Conservation (phyloP, 1,139 yeast species). For the Scheffersomyces stambukii region DNA sequence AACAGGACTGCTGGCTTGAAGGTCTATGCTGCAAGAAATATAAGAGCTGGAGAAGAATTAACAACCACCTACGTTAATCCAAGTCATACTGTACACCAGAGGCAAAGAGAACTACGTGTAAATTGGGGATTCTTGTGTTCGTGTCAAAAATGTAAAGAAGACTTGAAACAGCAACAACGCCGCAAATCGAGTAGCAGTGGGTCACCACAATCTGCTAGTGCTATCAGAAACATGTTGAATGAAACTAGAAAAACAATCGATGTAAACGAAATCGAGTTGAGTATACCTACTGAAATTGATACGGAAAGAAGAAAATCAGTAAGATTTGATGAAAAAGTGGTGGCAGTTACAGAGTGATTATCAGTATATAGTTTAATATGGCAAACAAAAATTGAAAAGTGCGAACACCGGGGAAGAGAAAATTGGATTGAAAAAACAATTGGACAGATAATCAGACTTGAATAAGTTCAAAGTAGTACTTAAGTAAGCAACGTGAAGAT, state of each 20-base stretch:
- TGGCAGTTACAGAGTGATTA: slow-evolving; percentile 18
- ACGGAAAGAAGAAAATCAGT: slow-evolving; percentile 67
- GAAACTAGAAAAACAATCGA: slow-evolving; percentile 28
- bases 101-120: slow-evolving; percentile 65
- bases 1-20: slow-evolving; percentile 52
- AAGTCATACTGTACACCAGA: slow-evolving; percentile 53
- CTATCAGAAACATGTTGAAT: slow-evolving; percentile 45
- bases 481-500: too few species aligned
- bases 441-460: too few species aligned
- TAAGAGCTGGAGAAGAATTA: slow-evolving; percentile 64
- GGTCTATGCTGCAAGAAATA: slow-evolving; percentile 56
- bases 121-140: slow-evolving; percentile 82
- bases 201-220: slow-evolving; percentile 23
- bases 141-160: slow-evolving; percentile 64
- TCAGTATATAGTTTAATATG: too few species aligned
- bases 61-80: slow-evolving; percentile 71
- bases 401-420: too few species aligned
- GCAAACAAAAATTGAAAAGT: too few species aligned
- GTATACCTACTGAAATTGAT: slow-evolving; percentile 30
- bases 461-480: too few species aligned
- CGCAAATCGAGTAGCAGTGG: slow-evolving; percentile 27
- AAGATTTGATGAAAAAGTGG: slow-evolving; percentile 63
- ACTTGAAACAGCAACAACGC: slow-evolving; percentile 37
- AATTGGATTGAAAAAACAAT: too few species aligned
- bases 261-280: slow-evolving; percentile 47